Base-by-base conservation (phyloP, 2,329 filamentous ascomycete genomes). In the Trichophaea hybrida region DNA sequence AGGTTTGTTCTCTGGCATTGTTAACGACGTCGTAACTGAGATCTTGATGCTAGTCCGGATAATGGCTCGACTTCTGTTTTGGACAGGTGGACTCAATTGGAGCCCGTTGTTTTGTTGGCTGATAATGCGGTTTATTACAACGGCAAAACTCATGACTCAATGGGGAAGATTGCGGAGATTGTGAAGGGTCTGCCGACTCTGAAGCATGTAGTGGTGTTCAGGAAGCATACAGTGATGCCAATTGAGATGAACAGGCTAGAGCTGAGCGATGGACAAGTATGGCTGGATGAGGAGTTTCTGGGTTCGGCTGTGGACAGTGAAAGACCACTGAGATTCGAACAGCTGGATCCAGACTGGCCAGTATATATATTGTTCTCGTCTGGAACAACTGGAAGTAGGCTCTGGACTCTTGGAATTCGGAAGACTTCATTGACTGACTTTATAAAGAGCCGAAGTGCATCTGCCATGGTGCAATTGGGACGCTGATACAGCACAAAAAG, bases 401-500 rank as follows among this genome's bases (percentile, higher is more conserved):
- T 12, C 6, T 24, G 24, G 38, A 13, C 32, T 52, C 17, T 15
- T 31, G 2, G n/a, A 8, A 38, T 17, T 33, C 31, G 33, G 24
- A 3, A 31, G n/a, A 24, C 2, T 17, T 12, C 24, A 24, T 1
- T 48, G 6, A 32, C 46, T 40, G 38, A 43, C 38, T 80, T 80
- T 12, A 74, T 83, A 12, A 13, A 67, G 65, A 80, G 15, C 91
- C 93, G 5, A 97, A 97, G 72, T 91, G 90, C 65, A 97, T 98
- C 65, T 85, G 96, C 1, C 93, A 98, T 71, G 91, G 88, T 0
- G 84, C 88, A 0, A 79, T 93, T 10, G 93, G 93, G 5, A 96
- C 91, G 0, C 75, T 98, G 5, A 79, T 97, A 55, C 91, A 97
- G 71, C 93, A 97, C 75, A 97, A 97, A 74, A 98, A 98, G 71